phyloP scores from a whole-genome alignment of 176 grass and related monocot species.

The Triticum dicoccoides region DNA sequence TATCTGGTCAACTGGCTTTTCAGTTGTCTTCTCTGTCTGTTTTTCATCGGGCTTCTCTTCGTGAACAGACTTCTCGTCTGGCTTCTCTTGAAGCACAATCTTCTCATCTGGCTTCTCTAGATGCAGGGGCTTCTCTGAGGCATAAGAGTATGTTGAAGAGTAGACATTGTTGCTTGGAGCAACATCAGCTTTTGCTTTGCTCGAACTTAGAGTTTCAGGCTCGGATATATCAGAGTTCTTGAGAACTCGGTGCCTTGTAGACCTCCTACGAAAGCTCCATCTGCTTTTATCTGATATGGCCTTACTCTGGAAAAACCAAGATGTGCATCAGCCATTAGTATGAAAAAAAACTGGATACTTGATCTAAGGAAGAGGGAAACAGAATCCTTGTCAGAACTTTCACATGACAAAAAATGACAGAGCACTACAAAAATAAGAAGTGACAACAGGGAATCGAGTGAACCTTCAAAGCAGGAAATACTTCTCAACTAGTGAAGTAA shows the following conservation, averaged over 20 bases:
- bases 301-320: slow-evolving; percentile 57
- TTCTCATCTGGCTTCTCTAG: slow-evolving; percentile 47
- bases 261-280: slow-evolving; percentile 98
- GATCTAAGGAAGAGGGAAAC: not conserved
- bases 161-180: slow-evolving; percentile 46
- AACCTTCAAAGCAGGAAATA: not conserved
- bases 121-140: slow-evolving; percentile 58
- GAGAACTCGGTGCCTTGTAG: slow-evolving; percentile 82
- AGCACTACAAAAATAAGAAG: slow-evolving; percentile 3
- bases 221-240: slow-evolving; percentile 79
- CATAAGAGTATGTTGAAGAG: slow-evolving; percentile 69
- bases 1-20: slow-evolving; percentile 46
- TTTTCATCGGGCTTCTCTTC: slow-evolving; percentile 39
- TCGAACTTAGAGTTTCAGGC: slow-evolving; percentile 63
- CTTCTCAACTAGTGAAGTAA: not conserved
- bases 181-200: slow-evolving; percentile 77
- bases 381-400: not conserved
- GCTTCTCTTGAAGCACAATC: slow-evolving; percentile 34
- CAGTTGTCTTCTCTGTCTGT: slow-evolving; percentile 20
- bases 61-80: slow-evolving; percentile 42
- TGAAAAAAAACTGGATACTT: not conserved
- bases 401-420: not conserved
- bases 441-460: not conserved
- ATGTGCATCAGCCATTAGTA: slow-evolving; percentile 11
- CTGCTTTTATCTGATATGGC: slow-evolving; percentile 84